phyloP scores from a whole-genome alignment of 1,284 basidiomycete genomes.

The Trichosporon sp. region DNA sequence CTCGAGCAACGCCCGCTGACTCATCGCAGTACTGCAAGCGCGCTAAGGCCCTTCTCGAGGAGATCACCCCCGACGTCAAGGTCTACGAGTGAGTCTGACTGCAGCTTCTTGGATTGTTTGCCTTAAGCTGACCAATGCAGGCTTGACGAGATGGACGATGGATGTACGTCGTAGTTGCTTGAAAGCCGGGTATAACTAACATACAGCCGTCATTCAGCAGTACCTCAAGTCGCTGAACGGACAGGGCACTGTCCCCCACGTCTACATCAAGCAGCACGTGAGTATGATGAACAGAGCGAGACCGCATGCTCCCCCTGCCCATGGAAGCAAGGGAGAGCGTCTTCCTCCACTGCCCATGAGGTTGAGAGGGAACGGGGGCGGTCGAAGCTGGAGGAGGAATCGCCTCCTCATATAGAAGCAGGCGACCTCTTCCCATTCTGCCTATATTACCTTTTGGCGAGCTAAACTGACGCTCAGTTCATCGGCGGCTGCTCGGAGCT shows the following conservation, averaged over 20 bases:
- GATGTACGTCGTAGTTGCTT: constrained; percentile 29
- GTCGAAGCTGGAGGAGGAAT: too few relatives aligned
- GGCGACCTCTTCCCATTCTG: background rate
- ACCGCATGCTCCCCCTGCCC: background rate
- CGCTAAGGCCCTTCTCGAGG: constrained; percentile 39
- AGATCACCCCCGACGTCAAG: constrained; percentile 35
- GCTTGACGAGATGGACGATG: constrained; percentile 46
- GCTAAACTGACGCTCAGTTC: constrained; percentile 27
- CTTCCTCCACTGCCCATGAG: too few relatives aligned
- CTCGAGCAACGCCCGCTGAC: background rate
- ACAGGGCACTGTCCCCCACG: constrained; percentile 48
- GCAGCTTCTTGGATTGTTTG: background rate
- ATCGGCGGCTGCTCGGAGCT: constrained; percentile 49
- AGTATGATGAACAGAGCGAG: background rate
- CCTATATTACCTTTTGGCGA: background rate
- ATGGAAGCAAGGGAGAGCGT: background rate
- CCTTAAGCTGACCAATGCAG: constrained; percentile 24
- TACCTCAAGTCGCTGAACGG: constrained; percentile 45
- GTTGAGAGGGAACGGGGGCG: background rate
- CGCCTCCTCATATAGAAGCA: background rate
- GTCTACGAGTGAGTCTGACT: constrained; percentile 37
- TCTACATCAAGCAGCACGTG: constrained; percentile 42
- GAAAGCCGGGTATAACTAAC: background rate
- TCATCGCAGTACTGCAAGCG: constrained; percentile 41
- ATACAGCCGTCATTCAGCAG: constrained; percentile 43